Base-by-base conservation (phyloP, 2,329 filamentous ascomycete genomes). In the Neonectria magnoliae region DNA sequence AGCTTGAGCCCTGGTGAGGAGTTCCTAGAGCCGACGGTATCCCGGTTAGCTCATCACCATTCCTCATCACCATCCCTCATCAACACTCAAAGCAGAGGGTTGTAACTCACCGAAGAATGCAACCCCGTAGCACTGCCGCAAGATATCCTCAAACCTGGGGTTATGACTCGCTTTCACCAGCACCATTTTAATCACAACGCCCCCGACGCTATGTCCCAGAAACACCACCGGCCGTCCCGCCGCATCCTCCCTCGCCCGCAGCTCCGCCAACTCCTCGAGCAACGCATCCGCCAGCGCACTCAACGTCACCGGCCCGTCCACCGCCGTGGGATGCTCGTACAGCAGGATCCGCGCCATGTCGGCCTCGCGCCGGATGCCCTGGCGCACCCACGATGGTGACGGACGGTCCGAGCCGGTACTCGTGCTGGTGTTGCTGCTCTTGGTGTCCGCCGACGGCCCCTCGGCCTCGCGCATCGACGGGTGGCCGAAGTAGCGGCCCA, bases 1-100 rank as follows among this genome's bases (percentile, higher is more conserved):
- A 90, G 47, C 84, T 89, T 0, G 88, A 90, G 3, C 88, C 88
- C 18, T 87, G 86, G 68, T 90, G 88, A 0, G 88, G 88, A 1
- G 87, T 87, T 18, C 82, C 85, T 87, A 38, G 5, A 33, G 29
- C 3, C n/a, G 22, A 27, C 10, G 4, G 3, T 31, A 56, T 27
- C 1, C 2, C 13, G 3, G 22, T 73, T 11, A 73, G 71, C 9
- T 29, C 8, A 48, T 29, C 3, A 4, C 20, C 10, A 1, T 33
- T 7, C 10, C 3, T 22, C 1, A 1, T 10, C 7, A 8, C 20
- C 10, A 1, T 33, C 10, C 10, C 3, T 22, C 1, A 1, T 10
- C 7, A 8, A 18, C 11, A 10, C 4, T 10, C 9, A 8, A 20
- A 13, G 8, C 1, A 1, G 10, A 8, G 11, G 14, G 3, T 2